These are phyloP conservation scores for Styphnolobium japonicum DNA, from an alignment of 306 rosid genomes.

Conservation along the genomic window DNA sequence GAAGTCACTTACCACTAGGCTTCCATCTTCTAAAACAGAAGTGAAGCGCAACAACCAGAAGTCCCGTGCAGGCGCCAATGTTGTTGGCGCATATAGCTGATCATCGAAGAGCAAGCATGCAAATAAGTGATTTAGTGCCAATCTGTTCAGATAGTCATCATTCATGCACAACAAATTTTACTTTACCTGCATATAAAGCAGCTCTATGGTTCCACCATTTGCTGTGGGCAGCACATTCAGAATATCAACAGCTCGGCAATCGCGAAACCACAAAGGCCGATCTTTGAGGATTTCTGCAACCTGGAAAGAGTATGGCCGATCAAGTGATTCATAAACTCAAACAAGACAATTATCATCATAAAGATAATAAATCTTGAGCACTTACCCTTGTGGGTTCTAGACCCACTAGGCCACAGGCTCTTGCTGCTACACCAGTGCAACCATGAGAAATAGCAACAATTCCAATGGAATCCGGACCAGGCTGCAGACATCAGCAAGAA, in stretches of 20 bases:
- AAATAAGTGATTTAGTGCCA: background rate
- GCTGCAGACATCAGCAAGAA: constrained; percentile 48
- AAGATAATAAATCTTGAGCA: background rate
- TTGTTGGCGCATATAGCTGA: constrained; percentile 92
- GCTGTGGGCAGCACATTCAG: constrained; percentile 93
- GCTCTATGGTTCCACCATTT: constrained; percentile 97
- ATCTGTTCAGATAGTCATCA: background rate
- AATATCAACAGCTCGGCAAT: constrained; percentile 97
- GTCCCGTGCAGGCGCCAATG: constrained; percentile 95
- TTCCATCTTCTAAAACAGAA: constrained; percentile 92
- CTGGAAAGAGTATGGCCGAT: constrained; percentile 44
- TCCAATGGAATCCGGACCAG: constrained; percentile 99
- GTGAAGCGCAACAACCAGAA: constrained; percentile 97
- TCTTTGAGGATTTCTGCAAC: constrained; percentile 99
- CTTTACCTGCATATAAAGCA: constrained; percentile 95
- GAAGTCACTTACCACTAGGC: constrained; percentile 75
- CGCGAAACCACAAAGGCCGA: constrained; percentile 93
- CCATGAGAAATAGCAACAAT: constrained; percentile 99
- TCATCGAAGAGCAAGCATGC: background rate
- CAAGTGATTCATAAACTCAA: constrained; percentile 4
- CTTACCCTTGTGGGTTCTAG: constrained; percentile 99
- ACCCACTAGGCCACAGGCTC: constrained; percentile 99
- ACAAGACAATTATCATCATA: background rate
- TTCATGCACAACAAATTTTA: background rate
- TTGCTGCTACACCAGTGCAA: constrained; percentile 99